Evolutionary conservation across 2,329 filamentous ascomycete genomes (phyloP), one percentile per base, ranked within the genome.

Genomic region (Botryotinia narcissicola): DNA sequence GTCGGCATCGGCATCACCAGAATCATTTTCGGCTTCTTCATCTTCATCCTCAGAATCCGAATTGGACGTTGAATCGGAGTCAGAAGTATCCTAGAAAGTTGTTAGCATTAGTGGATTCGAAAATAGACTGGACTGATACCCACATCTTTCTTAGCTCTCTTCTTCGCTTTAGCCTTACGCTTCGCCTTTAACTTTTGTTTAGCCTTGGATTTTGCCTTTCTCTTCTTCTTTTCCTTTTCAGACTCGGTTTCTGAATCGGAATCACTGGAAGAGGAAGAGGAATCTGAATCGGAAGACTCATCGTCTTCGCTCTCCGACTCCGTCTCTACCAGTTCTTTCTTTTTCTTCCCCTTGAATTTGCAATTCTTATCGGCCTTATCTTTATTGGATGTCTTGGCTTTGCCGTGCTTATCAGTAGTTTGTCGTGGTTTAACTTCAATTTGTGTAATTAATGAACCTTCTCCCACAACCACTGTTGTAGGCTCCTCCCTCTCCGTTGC

Each of bases 151-250:
- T 78, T 81, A 12, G 81, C 76, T 73, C 82, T 83, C 61, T 80
- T 78, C 78, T 83, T 85, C 60, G 81, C 82, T 78, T 83, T 84
- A 6, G 78, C 75, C 75, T 84, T 85, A 69, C 78, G 77, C 76
- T 81, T 81, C 12, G 79, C 78, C 71, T 79, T 79, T 22, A 76
- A 74, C 70, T 77, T 79, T 73, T 80, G 78, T 71, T 82, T 83
- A 16, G 79, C 79, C 77, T 82, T 84, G 72, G 75, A 78, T 73
- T 79, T 80, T 35, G 80, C 78, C 71, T 83, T 83, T 70, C 81
- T 78, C 69, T 80, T 80, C 72, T 75, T 74, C 75, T 80, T 80
- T 67, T 83, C 80, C 75, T 79, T 81, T 73, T 80, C 78, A 72
- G 80, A 76, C 64, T 81, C 79, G 2, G 77, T 79, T 44, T 81